Evolutionary conservation across 306 rosid species (phyloP).

Genomic region (Lathyrus tuberosus): DNA sequence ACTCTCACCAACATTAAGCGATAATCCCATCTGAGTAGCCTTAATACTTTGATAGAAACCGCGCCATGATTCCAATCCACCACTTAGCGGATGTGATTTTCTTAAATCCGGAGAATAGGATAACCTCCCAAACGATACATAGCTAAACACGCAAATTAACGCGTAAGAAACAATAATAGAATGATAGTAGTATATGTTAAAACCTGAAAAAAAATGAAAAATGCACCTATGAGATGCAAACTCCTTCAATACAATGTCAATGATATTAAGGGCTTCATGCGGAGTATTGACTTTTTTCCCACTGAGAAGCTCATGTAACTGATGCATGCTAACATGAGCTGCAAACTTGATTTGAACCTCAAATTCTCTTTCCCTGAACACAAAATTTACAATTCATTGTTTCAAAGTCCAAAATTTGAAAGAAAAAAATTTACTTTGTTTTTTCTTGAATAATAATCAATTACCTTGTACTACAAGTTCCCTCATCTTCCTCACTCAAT

Average conservation of each 20-base stretch:
- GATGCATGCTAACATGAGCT: conserved; percentile 50
- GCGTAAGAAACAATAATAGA: conserved; percentile 7
- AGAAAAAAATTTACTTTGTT: background rate
- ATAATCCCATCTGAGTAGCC: conserved; percentile 61
- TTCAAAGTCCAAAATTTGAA: conserved; percentile 11
- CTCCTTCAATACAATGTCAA: conserved; percentile 53
- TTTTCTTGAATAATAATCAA: conserved; percentile 10
- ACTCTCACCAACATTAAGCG: conserved; percentile 53
- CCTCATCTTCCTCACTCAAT: conserved; percentile 42
- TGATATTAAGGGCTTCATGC: conserved; percentile 45
- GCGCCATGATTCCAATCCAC: conserved; percentile 58
- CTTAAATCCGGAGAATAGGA: conserved; percentile 50
- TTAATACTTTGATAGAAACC: conserved; percentile 63
- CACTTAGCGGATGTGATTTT: conserved; percentile 50
- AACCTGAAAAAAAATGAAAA: conserved; percentile 3
- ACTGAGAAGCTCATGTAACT: conserved; percentile 51
- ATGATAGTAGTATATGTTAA: background rate
- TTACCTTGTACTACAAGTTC: conserved; percentile 38
- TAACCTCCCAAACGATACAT: conserved; percentile 50
- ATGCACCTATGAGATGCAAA: conserved; percentile 51
- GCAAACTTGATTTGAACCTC: conserved; percentile 47
- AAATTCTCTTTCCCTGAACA: conserved; percentile 46
- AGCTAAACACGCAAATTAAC: conserved; percentile 36
- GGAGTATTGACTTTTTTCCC: conserved; percentile 53
- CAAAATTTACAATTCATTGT: conserved; percentile 14